Evolutionary conservation across 805 yeast genomes (phyloP).

Genomic region (Lipomyces starkeyi): DNA sequence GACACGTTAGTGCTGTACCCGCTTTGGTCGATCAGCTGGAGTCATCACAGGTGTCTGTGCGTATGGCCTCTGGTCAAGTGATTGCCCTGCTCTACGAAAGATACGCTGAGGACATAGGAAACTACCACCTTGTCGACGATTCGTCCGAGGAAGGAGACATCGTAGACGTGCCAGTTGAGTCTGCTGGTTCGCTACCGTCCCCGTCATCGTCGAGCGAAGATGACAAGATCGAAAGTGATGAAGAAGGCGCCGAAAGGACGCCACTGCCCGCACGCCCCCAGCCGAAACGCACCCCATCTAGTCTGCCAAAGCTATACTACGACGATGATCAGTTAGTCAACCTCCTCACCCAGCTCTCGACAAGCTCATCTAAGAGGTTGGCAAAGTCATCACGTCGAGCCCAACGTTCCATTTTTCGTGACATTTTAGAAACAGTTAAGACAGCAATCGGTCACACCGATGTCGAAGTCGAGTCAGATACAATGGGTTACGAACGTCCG

Average conservation of each 20-base stretch:
- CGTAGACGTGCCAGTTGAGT: neutral
- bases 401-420: conserved; percentile 40
- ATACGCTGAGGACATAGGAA: conserved; percentile 27
- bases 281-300: conserved; percentile 18
- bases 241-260: conserved; percentile 2
- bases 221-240: conserved; percentile 12
- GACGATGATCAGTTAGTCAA: conserved; percentile 32
- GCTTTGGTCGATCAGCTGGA: conserved; percentile 39
- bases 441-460: conserved; percentile 21
- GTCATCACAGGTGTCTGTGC: conserved; percentile 30
- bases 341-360: conserved; percentile 36
- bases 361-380: conserved; percentile 37
- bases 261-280: conserved; percentile 11
- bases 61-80: conserved; percentile 40
- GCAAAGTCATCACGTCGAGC: conserved; percentile 37
- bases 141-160: conserved; percentile 23
- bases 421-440: conserved; percentile 39
- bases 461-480: conserved; percentile 21
- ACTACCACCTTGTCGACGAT: conserved; percentile 23
- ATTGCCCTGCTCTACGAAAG: conserved; percentile 39
- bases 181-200: conserved; percentile 12
- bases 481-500: conserved; percentile 19
- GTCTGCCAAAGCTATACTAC: conserved; percentile 30
- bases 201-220: conserved; percentile 6
- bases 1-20: conserved; percentile 26